Base-by-base conservation (phyloP, 2,329 filamentous ascomycete species). In the Zymoseptoria tritici region DNA sequence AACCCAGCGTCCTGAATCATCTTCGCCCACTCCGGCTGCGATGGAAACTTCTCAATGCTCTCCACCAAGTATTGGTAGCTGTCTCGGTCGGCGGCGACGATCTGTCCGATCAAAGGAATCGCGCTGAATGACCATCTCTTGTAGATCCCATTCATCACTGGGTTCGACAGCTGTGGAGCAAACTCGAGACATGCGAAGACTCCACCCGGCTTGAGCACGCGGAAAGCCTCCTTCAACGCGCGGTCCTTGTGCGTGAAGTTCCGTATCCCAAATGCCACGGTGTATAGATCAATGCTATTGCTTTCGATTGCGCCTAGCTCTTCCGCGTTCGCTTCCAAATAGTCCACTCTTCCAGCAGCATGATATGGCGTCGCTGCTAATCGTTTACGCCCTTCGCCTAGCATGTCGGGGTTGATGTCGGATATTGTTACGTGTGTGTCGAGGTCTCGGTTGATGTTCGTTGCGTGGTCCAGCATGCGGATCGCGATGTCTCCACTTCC, bases 61-160 rank as follows among this genome's bases (percentile, higher is more conserved):
- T 99, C 94, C 9, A 99, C 94, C 9, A 99, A 81, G 76, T 99
- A 99, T 80, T 99, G 94, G 76, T 99, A 99, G 73, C 91, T 96
- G 71, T 95, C 93, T 59, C 93, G 82, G 73, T 99, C 95, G 6
- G 90, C 91, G 1, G 94, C 93, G 16, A 99, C 92, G 62, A 99
- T 73, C 77, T 99, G 93, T 2, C 94, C 95, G 70, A 99, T 97
- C 67, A 99, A 75, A 0, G 94, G 94, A 65, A 99, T 99, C 11
- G 91, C 91, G 61, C 86, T 83, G 74, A 99, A 99, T 62, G 90
- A 96, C 92, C 95, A 99, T 60, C 89, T 83, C 81, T 96, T 96
- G 77, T 99, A 99, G 1, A 93, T 75, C 19, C 86, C 85, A 75
- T 97, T 89, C 71, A 99, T 85, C 0, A 96, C 64, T 0, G 86